Evolutionary conservation across 2,329 filamentous ascomycete genomes (phyloP), one percentile per base, ranked within the genome.

Genomic region (Xylariaceae sp.): DNA sequence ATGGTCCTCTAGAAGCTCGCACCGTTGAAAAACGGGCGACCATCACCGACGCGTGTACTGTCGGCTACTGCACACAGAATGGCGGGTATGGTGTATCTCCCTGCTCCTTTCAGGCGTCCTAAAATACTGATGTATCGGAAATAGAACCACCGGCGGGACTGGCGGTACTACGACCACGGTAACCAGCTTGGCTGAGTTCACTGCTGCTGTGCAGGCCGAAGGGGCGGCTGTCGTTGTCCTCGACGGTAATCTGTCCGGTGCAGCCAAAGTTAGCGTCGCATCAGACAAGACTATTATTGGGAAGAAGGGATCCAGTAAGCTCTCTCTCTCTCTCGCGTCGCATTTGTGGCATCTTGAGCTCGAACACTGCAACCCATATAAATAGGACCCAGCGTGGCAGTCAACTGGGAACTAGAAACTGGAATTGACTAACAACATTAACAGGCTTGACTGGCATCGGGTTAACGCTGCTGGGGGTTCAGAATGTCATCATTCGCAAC

Each of bases 401-500:
- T 14, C 5, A 38, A 19, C 11, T 13, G 1, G 14, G 3, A 14
- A 19, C n/a, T 22, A 31, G 2, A 34, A 16, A 1, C 31, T 13
- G 18, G 7, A 3, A 39, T 12, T 22, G 11, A 19, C 16, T 6
- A 45, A 22, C 18, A 33, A 46, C 31, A 14, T 42, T 55, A 14
- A 48, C 22, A 67, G 63, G 62, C 11, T 58, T 69, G 19, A 61
- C 58, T 17, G 70, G 73, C 42, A 65, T 79, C 31, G 75, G 75
- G 42, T 67, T 66, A 2, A 73, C 71, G 50, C 73, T 78, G 48
- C 65, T 79, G 17, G 76, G 75, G 47, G 68, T 64, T 4, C 72
- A 66, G 51, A 81, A 81, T 60, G 75, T 81, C 57, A 78, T 81
- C 55, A 65, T 81, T 53, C 75, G 75, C 31, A 81, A 81, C 66